Percentiles rank a stretch among this genome's conserved stretches.
Evolutionary conservation across 139 green algal genomes (phyloP).

Genomic region (Deuterostichococcus epilithicus): DNA sequence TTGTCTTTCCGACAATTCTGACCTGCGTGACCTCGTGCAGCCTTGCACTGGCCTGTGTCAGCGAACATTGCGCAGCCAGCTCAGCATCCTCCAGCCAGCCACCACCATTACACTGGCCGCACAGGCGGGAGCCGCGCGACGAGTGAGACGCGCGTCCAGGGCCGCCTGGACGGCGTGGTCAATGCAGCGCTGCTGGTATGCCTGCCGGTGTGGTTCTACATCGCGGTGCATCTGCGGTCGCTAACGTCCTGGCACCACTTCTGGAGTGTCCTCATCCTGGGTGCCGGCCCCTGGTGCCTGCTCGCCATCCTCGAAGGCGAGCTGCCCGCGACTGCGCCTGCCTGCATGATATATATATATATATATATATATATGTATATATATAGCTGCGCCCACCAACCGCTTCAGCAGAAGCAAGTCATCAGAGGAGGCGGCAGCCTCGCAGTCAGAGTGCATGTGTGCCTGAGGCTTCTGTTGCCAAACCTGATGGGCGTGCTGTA

Average conservation of each 20-base stretch:
- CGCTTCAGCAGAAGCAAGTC: too few relatives aligned
- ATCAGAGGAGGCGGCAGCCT: too few relatives aligned
- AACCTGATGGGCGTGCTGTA: too few relatives aligned
- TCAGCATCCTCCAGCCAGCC: background rate
- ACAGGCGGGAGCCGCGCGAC: conserved; percentile 8
- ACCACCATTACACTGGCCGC: background rate
- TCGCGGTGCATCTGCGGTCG: conserved; percentile 52
- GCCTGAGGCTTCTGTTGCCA: too few relatives aligned
- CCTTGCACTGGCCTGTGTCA: too few relatives aligned
- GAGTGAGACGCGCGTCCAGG: conserved; percentile 31
- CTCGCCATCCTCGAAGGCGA: conserved; percentile 45
- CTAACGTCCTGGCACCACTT: conserved; percentile 52
- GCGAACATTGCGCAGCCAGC: too few relatives aligned
- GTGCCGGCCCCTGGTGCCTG: conserved; percentile 46
- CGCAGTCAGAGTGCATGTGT: too few relatives aligned
- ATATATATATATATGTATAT: too few relatives aligned
- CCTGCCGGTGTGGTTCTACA: conserved; percentile 60
- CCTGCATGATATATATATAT: too few relatives aligned
- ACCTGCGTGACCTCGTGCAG: too few relatives aligned
- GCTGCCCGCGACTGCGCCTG: conserved; percentile 2
- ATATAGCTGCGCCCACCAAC: too few relatives aligned
- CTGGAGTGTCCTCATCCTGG: conserved; percentile 72
- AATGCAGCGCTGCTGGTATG: conserved; percentile 45
- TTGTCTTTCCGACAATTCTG: too few relatives aligned
- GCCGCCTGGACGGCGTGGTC: conserved; percentile 40